These are phyloP conservation scores for Syzygium jambos DNA, from an alignment of 345 rosid species.

Conservation along the genomic window DNA sequence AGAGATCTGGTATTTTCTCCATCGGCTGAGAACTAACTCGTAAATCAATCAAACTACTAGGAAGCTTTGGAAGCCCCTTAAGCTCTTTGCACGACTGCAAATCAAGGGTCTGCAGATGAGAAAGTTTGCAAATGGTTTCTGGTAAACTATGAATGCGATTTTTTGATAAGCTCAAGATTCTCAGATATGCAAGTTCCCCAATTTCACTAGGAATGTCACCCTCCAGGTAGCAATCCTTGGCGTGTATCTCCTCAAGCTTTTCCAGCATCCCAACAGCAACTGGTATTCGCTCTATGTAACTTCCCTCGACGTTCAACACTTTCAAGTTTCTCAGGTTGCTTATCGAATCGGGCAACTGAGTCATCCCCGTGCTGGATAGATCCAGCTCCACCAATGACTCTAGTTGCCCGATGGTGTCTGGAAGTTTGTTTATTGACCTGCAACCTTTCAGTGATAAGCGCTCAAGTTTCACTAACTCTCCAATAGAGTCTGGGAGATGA, in stretches of 20 bases:
- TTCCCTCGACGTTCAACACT: constrained; percentile 3
- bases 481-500: constrained; percentile 10
- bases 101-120: constrained; percentile 7
- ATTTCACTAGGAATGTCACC: constrained; percentile 9
- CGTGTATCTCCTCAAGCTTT: constrained; percentile 12
- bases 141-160: constrained; percentile 1
- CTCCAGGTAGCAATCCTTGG: constrained; percentile 9
- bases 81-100: constrained; percentile 5
- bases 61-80: constrained; percentile 2
- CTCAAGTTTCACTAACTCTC: constrained; percentile 1
- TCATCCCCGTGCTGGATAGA: constrained; percentile 9
- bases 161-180: constrained; percentile 3
- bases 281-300: constrained; percentile 5
- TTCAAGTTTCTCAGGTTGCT: neutral
- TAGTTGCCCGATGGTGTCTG: constrained; percentile 6
- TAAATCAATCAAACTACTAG: constrained; percentile 1
- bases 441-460: constrained; percentile 3
- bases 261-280: constrained; percentile 7
- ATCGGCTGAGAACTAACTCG: constrained; percentile 3
- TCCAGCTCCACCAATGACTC: constrained; percentile 8
- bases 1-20: constrained; percentile 8
- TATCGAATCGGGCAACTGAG: constrained; percentile 1
- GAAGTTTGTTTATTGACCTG: constrained; percentile 7
- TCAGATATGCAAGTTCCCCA: neutral
- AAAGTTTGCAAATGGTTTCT: constrained; percentile 1